A percentile compares a stretch with the other conserved stretches of the same genome.
These are phyloP conservation scores for Dactylonectria macrodidyma DNA, from an alignment of 2,329 filamentous ascomycete genomes.

Conservation along the genomic window DNA sequence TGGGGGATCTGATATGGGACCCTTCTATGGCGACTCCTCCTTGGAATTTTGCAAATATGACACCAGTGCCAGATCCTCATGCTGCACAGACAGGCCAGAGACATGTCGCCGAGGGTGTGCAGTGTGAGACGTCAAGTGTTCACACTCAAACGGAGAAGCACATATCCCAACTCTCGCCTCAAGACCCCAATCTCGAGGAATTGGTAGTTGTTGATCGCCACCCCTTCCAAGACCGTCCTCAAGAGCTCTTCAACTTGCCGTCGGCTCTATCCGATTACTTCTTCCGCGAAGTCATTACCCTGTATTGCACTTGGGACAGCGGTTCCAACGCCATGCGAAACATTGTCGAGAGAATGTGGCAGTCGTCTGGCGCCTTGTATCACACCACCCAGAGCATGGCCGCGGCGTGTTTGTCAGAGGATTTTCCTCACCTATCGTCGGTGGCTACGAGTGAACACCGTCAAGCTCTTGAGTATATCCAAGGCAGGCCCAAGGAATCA, in stretches of 20 bases:
- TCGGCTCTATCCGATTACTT: slow-evolving; percentile 39
- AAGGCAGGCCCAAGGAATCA: background rate
- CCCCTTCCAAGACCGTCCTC: background rate
- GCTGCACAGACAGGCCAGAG: background rate
- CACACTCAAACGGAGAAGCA: background rate
- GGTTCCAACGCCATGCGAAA: slow-evolving; percentile 40
- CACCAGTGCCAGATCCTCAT: background rate
- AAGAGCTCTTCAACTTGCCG: slow-evolving; percentile 30
- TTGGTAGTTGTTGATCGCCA: background rate
- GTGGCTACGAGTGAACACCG: slow-evolving; percentile 31
- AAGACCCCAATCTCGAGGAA: background rate
- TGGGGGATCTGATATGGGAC: background rate
- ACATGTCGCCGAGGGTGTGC: background rate
- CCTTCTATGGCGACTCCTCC: background rate
- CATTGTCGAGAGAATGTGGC: slow-evolving; percentile 40
- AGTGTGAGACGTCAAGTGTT: too few species aligned
- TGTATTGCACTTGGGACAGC: slow-evolving; percentile 43
- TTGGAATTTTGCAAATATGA: background rate
- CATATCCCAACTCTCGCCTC: background rate
- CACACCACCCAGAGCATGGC: slow-evolving; percentile 46
- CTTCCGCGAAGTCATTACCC: slow-evolving; percentile 40
- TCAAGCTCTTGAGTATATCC: slow-evolving; percentile 29
- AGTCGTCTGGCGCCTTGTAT: slow-evolving; percentile 35
- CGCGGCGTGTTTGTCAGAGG: slow-evolving; percentile 39
- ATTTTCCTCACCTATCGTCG: slow-evolving; percentile 33